Evolutionary conservation across 2,329 filamentous ascomycete species (phyloP).

Genomic region (Verticillium zaregamsianum): DNA sequence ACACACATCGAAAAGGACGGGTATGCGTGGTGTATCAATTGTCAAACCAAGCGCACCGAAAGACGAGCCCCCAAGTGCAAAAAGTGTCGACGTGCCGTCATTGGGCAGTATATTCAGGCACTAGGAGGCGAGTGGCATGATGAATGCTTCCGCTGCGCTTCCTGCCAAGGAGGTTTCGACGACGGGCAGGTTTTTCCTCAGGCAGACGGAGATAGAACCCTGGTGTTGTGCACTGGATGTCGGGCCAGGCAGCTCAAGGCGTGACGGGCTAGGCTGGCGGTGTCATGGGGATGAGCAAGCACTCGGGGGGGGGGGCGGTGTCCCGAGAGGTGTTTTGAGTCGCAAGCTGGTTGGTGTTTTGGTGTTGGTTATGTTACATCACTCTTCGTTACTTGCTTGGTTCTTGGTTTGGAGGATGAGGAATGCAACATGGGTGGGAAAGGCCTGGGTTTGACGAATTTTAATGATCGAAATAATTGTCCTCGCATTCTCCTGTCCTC

Average conservation of each 20-base stretch:
- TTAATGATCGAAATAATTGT: neutral
- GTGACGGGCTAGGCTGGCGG: constrained; percentile 17
- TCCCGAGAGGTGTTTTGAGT: no score
- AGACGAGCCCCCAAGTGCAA: constrained; percentile 83
- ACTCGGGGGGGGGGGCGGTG: neutral
- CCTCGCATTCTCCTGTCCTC: neutral
- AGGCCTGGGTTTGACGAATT: neutral
- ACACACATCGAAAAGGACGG: constrained; percentile 90
- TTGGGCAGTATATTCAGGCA: constrained; percentile 85
- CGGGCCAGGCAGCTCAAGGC: constrained; percentile 57
- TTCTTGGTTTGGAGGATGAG: neutral
- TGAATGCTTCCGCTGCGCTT: constrained; percentile 78
- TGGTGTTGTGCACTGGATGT: constrained; percentile 59
- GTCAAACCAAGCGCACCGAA: constrained; percentile 88
- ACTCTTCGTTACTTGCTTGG: neutral
- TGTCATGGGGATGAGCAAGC: neutral
- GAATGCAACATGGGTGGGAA: neutral
- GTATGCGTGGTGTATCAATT: constrained; percentile 93
- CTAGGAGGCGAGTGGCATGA: constrained; percentile 93
- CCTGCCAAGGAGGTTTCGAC: constrained; percentile 56
- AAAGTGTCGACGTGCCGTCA: constrained; percentile 77
- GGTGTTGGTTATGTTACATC: no score
- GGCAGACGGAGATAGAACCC: constrained; percentile 22
- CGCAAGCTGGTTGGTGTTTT: no score
- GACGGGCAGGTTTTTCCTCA: constrained; percentile 64